These are phyloP conservation scores for Marasmius sp. DNA, from an alignment of 1,284 basidiomycete genomes.

Conservation along the genomic window DNA sequence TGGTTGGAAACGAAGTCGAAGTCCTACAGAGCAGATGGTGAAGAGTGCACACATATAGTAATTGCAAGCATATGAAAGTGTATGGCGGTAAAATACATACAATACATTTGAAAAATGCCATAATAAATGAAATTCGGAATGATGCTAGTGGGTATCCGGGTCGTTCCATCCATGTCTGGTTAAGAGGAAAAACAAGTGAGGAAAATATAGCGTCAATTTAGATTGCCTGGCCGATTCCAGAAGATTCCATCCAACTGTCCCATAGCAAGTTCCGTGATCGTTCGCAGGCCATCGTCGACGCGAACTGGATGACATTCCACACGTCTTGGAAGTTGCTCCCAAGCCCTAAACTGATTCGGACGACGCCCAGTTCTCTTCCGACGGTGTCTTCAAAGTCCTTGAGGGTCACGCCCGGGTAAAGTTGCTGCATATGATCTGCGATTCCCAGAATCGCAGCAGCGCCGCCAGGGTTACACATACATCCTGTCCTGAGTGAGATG, in stretches of 20 bases:
- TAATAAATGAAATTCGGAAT: neutral
- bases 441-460: constrained; percentile 70
- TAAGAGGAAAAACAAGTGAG: neutral
- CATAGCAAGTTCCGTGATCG: constrained; percentile 41
- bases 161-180: neutral
- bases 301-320: constrained; percentile 66
- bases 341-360: constrained; percentile 73
- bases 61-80: no score
- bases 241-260: constrained; percentile 39
- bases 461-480: constrained; percentile 84
- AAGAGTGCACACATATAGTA: no score
- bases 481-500: constrained; percentile 78
- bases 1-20: no score
- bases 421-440: constrained; percentile 61
- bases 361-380: constrained; percentile 70
- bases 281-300: constrained; percentile 45
- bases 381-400: constrained; percentile 60
- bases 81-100: no score
- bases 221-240: constrained; percentile 26
- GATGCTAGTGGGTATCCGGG: neutral
- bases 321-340: constrained; percentile 75
- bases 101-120: neutral
- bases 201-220: constrained; percentile 10
- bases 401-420: constrained; percentile 60
- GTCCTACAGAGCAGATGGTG: no score